A percentile compares a stretch with the other conserved stretches of the same genome.
phyloP scores from a whole-genome alignment of 805 yeast species.

The Starmera quercuum region DNA sequence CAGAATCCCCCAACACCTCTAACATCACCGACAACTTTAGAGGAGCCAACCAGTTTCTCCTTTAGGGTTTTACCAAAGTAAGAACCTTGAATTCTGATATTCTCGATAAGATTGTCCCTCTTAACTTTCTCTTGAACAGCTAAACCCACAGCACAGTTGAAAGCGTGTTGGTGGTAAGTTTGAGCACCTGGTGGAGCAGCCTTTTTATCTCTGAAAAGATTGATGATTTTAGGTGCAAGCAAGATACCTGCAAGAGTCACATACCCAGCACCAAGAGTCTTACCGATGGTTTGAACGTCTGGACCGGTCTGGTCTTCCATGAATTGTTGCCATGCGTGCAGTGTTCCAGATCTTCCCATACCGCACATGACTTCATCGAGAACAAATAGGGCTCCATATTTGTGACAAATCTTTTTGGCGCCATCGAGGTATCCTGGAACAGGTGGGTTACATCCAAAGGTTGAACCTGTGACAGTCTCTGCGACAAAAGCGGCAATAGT shows the following conservation, averaged over 20 bases:
- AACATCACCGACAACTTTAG: conserved; percentile 37
- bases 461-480: conserved; percentile 42
- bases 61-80: conserved; percentile 31
- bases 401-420: conserved; percentile 36
- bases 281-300: conserved; percentile 40
- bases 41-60: conserved; percentile 20
- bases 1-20: conserved; percentile 52
- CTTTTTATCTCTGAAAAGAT: conserved; percentile 21
- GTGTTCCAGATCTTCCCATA: conserved; percentile 42
- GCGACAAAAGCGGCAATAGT: conserved; percentile 35
- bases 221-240: conserved; percentile 28
- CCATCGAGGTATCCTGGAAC: conserved; percentile 40
- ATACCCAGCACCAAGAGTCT: conserved; percentile 40
- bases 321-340: conserved; percentile 37
- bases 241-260: conserved; percentile 39
- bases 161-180: conserved; percentile 40
- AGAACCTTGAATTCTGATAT: conserved; percentile 34
- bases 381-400: conserved; percentile 41
- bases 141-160: conserved; percentile 38
- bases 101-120: conserved; percentile 27
- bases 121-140: conserved; percentile 36
- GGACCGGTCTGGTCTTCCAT: conserved; percentile 31
- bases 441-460: conserved; percentile 35
- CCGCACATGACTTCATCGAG: conserved; percentile 54
- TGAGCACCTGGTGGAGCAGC: conserved; percentile 35